phyloP scores from a whole-genome alignment of 495 filamentous ascomycete genomes.

The Jackrogersella multiformis region DNA sequence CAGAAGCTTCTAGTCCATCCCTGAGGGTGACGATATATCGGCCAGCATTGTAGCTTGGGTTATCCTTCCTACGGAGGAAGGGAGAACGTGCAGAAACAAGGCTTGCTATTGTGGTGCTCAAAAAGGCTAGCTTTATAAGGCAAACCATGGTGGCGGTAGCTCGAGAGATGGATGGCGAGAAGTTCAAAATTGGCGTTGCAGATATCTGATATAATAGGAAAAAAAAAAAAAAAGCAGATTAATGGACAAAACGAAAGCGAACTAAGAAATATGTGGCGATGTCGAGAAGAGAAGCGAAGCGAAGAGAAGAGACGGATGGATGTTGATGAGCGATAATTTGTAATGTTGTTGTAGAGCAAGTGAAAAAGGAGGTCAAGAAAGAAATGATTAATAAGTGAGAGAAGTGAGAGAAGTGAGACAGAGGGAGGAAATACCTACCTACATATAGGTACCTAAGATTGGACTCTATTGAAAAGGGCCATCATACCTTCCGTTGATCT shows the following conservation, averaged over 20 bases:
- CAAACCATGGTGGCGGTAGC: slow-evolving; percentile 9
- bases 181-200: background rate
- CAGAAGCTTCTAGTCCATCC: slow-evolving; percentile 47
- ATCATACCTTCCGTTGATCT: too few relatives aligned
- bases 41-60: slow-evolving; percentile 45
- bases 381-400: background rate
- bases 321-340: background rate
- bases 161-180: background rate
- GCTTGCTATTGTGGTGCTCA: background rate
- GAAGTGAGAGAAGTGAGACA: background rate
- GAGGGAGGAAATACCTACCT: too few relatives aligned
- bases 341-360: background rate
- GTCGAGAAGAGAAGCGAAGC: background rate
- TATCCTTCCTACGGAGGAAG: background rate
- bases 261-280: background rate
- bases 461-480: background rate
- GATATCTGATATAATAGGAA: background rate
- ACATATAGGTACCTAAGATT: too few relatives aligned
- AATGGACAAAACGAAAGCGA: slow-evolving; percentile 4
- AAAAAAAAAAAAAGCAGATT: background rate
- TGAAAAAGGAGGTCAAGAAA: background rate
- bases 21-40: slow-evolving; percentile 65
- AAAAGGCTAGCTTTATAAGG: slow-evolving; percentile 9
- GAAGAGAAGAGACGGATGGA: background rate
- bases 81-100: background rate